A percentile compares a stretch with the other conserved stretches of the same genome.
Evolutionary conservation across 441 rosid species (phyloP).

Genomic region (Capsella rubella): DNA sequence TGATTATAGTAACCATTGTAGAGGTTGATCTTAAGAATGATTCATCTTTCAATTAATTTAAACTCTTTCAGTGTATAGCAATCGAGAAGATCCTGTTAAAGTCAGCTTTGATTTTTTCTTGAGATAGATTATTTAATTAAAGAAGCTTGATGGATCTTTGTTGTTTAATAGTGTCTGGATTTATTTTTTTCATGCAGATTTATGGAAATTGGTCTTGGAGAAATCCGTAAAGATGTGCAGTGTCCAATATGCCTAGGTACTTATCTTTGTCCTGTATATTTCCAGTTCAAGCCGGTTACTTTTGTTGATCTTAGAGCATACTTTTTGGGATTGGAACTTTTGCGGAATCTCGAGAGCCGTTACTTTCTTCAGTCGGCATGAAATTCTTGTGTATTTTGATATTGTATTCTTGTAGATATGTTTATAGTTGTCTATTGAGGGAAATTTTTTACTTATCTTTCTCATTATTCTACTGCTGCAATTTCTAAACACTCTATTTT

Average conservation of each 20-base stretch:
- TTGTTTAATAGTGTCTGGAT: not conserved
- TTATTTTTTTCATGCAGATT: constrained; percentile 61
- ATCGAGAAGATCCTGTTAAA: not conserved
- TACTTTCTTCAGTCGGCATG: not conserved
- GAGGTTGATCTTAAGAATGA: constrained; percentile 16
- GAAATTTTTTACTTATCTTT: not conserved
- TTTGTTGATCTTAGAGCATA: not conserved
- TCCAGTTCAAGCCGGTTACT: not conserved
- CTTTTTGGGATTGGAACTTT: not conserved
- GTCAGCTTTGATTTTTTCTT: not conserved
- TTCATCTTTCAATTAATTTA: constrained; percentile 1
- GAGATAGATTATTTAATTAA: constrained; percentile 7
- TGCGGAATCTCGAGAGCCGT: constrained; percentile 17
- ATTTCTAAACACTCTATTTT: not conserved
- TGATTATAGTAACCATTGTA: not conserved
- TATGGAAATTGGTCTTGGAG: constrained; percentile 67
- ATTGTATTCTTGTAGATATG: constrained; percentile 3
- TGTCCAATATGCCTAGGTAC: constrained; percentile 98
- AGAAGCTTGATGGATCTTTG: not conserved
- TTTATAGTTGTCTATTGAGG: constrained; percentile 8
- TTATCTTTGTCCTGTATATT: constrained; percentile 20
- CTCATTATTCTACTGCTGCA: not conserved
- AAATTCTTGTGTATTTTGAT: not conserved
- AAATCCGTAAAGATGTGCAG: constrained; percentile 83
- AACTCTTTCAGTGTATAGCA: constrained; percentile 15